Percentiles rank a stretch among this genome's conserved stretches.
Conservation (phyloP, 805 yeast species). For the Candida qinlingensis region DNA sequence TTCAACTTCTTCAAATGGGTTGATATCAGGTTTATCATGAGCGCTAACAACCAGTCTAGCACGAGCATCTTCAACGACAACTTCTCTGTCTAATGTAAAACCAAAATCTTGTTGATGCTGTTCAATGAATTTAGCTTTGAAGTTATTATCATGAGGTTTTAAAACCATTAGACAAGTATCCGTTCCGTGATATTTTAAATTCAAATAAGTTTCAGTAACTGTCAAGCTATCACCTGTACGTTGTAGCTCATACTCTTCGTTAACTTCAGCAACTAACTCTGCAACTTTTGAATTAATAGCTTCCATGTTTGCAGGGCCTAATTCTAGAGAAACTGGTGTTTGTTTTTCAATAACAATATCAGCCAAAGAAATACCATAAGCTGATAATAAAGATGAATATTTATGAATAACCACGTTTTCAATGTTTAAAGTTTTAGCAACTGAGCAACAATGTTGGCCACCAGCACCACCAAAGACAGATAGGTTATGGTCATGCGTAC, state of each 20-base stretch:
- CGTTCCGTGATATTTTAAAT: conserved; percentile 40
- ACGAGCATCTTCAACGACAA: conserved; percentile 28
- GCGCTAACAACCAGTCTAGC: conserved; percentile 22
- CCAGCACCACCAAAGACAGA: conserved; percentile 47
- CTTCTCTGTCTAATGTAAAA: conserved; percentile 27
- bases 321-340: conserved; percentile 17
- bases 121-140: conserved; percentile 21
- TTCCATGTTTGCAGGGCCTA: conserved; percentile 20
- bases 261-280: conserved; percentile 4
- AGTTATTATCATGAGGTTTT: conserved; percentile 18
- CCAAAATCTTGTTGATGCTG: conserved; percentile 31
- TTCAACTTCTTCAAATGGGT: conserved; percentile 7
- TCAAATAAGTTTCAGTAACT: conserved; percentile 25
- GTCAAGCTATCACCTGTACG: conserved; percentile 21
- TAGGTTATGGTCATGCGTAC: conserved; percentile 34
- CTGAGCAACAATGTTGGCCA: conserved; percentile 38
- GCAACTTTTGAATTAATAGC: conserved; percentile 5
- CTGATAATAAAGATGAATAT: conserved; percentile 41
- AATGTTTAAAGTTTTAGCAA: conserved; percentile 37
- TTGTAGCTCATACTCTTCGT: conserved; percentile 12
- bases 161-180: conserved; percentile 37
- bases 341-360: conserved; percentile 25
- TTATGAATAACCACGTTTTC: conserved; percentile 37
- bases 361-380: conserved; percentile 39
- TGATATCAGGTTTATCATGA: conserved; percentile 20